Percentiles rank a stretch among this genome's conserved stretches.
Conservation (phyloP, 2,329 filamentous ascomycete species). For the Tolypocladium paradoxum region DNA sequence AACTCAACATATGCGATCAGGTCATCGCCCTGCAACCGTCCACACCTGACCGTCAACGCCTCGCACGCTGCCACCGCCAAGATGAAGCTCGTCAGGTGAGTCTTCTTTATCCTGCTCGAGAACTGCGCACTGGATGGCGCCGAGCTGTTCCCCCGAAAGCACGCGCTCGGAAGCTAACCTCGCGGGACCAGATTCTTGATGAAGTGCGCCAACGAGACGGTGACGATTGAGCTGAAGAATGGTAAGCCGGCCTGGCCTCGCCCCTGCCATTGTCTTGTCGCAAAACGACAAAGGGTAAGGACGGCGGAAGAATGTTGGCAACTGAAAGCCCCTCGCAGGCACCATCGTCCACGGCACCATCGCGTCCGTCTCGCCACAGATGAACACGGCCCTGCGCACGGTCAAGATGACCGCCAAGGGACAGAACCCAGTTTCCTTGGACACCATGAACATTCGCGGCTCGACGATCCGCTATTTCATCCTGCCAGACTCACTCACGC, state of each 20-base stretch:
- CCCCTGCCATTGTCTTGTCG: background rate
- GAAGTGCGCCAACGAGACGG: constrained; percentile 98
- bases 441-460: constrained; percentile 94
- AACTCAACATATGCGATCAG: background rate
- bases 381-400: constrained; percentile 93
- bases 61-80: constrained; percentile 27
- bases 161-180: constrained; percentile 3
- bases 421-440: constrained; percentile 77
- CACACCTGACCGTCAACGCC: background rate
- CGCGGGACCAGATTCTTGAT: constrained; percentile 70
- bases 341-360: constrained; percentile 96
- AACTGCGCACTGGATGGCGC: constrained; percentile 7
- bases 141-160: constrained; percentile 6
- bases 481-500: constrained; percentile 85
- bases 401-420: constrained; percentile 93
- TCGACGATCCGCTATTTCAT: constrained; percentile 96
- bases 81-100: constrained; percentile 97
- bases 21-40: background rate
- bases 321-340: constrained; percentile 40
- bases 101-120: background rate
- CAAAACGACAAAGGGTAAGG: background rate
- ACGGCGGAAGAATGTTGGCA: constrained; percentile 1
- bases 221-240: constrained; percentile 97
- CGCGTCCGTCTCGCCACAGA: constrained; percentile 90
- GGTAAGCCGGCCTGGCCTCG: constrained; percentile 40